Conservation (phyloP, 768 basidiomycete genomes). For the Cystobasidium tubakii region DNA sequence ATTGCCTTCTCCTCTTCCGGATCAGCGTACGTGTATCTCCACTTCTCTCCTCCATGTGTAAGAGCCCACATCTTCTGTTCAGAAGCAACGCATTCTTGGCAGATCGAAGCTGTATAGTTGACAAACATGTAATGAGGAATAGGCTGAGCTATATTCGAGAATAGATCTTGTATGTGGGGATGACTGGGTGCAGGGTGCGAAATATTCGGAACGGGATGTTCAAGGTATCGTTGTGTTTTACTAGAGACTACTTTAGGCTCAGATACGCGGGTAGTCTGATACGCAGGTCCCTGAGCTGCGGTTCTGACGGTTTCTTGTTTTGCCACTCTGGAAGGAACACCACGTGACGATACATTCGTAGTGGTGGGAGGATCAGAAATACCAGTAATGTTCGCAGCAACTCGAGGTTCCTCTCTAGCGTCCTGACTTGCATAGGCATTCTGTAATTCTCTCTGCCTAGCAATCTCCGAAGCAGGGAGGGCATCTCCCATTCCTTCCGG, state of each 20-base stretch:
- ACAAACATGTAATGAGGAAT: conserved; percentile 36
- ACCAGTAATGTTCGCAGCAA: background rate
- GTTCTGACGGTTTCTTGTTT: background rate
- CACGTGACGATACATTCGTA: background rate
- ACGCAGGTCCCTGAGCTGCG: conserved; percentile 7
- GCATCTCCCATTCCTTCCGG: conserved; percentile 14
- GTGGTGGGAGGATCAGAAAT: background rate
- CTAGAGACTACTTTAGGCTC: background rate
- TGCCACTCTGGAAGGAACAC: background rate
- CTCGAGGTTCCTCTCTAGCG: background rate
- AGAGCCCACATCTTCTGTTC: conserved; percentile 13
- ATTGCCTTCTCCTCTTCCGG: conserved; percentile 15
- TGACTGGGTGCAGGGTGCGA: conserved; percentile 27
- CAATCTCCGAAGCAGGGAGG: conserved; percentile 25
- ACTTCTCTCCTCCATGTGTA: conserved; percentile 25
- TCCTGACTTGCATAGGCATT: background rate
- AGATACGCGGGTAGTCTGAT: background rate
- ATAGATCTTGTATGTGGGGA: background rate
- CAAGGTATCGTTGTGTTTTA: conserved; percentile 17
- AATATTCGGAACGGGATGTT: conserved; percentile 18
- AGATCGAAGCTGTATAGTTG: conserved; percentile 14
- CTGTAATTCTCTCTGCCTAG: conserved; percentile 25
- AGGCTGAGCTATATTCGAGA: conserved; percentile 11
- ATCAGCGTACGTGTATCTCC: conserved; percentile 31
- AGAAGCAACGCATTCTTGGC: conserved; percentile 28